These are phyloP conservation scores for Penicillium fuscoglaucum DNA, from an alignment of 2,329 filamentous ascomycete species.

Conservation along the genomic window DNA sequence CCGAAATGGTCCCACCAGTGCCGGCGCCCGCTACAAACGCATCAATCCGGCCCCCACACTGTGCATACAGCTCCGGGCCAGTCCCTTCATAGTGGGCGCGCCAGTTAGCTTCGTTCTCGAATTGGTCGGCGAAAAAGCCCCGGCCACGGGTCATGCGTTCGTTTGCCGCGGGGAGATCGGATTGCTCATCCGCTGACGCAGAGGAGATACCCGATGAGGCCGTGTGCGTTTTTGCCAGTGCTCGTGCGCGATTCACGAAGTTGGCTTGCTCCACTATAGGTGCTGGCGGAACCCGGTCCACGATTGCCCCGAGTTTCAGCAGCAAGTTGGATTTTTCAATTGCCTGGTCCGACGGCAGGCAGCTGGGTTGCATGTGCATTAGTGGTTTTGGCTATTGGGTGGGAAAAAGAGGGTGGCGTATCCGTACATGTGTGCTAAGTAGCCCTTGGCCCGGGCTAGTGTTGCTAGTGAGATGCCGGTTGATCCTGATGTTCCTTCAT, in stretches of 20 bases:
- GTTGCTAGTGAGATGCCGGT: constrained; percentile 94
- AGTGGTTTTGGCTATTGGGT: constrained; percentile 14
- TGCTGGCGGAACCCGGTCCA: constrained; percentile 85
- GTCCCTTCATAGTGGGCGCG: constrained; percentile 78
- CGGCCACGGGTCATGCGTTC: constrained; percentile 57
- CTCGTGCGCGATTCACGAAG: constrained; percentile 88
- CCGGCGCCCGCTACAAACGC: constrained; percentile 93
- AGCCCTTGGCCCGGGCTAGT: constrained; percentile 82
- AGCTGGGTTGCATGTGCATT: constrained; percentile 46
- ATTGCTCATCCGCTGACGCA: constrained; percentile 10
- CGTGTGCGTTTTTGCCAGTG: constrained; percentile 74
- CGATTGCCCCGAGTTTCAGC: constrained; percentile 83
- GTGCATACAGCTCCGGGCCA: constrained; percentile 82
- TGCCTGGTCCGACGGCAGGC: constrained; percentile 92
- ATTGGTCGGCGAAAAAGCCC: constrained; percentile 95
- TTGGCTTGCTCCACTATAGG: constrained; percentile 92
- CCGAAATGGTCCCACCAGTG: constrained; percentile 89
- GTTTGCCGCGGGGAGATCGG: constrained; percentile 22
- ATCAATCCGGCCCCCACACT: constrained; percentile 72
- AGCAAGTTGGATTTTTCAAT: constrained; percentile 87
- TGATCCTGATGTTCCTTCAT: constrained; percentile 94
- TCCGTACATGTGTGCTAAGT: constrained; percentile 79
- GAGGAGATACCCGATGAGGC: constrained; percentile 23
- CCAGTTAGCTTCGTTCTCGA: constrained; percentile 89
- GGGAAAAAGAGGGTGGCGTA: neutral